Evolutionary conservation across 1,139 yeast species (phyloP), one percentile per base, ranked within the genome.

Genomic region (Candida anutae): DNA sequence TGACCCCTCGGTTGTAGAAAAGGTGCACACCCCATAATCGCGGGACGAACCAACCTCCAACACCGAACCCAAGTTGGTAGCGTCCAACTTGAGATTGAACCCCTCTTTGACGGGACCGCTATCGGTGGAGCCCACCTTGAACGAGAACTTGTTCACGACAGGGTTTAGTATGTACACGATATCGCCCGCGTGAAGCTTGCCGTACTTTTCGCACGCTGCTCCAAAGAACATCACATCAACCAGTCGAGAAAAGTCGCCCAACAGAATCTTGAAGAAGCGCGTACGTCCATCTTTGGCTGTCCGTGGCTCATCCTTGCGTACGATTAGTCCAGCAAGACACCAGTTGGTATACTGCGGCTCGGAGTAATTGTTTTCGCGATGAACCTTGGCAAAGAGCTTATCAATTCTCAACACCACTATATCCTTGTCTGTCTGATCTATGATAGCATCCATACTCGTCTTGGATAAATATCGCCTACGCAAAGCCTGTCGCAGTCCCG

Each of bases 151-250:
- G 26, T 38, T 59, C 2, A 84, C 60, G 3, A 59, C 61, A 0
- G 98, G 97, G 45, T 88, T 88, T 26, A 88, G 53, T 1, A 90
- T 48, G 0, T 81, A 81, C 6, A 88, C 50, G 2, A 88, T 53
- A 32, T 82, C 85, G 0, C 98, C 97, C 2, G 74, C 64, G 26
- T 73, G 61, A 3, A 87, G 44, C 35, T 78, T 83, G 76, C 84
- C 83, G 50, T 75, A 81, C 43, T 69, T 71, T 16, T 74, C 72
- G 37, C 77, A 78, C 3, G 87, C 82, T 9, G 63, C 61, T 0
- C 77, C 87, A 45, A 81, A 80, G 2, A 90, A 47, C 37, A 77
- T 68, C 5, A 87, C 47, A 22, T 75, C 74, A 2, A 85, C 52
- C 3, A 73, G 69, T 9, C 44, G 31, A 31, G 61, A 60, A 40